Conservation (phyloP, 345 rosid species). For the Citrus australasica region DNA sequence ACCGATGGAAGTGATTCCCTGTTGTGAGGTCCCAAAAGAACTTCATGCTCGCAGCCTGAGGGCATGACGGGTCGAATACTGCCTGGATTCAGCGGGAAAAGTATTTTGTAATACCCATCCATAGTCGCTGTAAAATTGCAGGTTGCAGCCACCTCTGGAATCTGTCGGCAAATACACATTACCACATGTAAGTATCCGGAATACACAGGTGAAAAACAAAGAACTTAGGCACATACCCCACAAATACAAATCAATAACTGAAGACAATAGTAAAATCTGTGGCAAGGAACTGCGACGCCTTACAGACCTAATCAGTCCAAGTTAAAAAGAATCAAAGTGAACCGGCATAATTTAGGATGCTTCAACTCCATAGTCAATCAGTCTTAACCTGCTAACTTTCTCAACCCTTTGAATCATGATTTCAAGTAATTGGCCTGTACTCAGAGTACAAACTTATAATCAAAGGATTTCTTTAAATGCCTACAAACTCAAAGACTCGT, state of each 20-base stretch:
- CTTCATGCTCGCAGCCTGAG: constrained; percentile 41
- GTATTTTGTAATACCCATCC: constrained; percentile 78
- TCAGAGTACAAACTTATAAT: not conserved
- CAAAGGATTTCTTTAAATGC: not conserved
- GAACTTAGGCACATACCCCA: not conserved
- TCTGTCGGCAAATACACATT: constrained; percentile 29
- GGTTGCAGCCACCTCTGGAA: constrained; percentile 74
- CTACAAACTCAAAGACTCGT: not conserved
- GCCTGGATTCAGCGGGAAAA: constrained; percentile 87
- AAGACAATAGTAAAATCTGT: not conserved
- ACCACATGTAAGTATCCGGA: not conserved
- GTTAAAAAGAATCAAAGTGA: not conserved
- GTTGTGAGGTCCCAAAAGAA: constrained; percentile 52
- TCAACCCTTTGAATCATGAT: not conserved
- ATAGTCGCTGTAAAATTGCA: constrained; percentile 64
- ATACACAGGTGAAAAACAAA: not conserved
- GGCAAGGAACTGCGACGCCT: not conserved
- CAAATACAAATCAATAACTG: not conserved
- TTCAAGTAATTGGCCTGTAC: not conserved
- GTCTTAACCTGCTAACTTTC: not conserved
- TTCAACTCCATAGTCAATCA: not conserved
- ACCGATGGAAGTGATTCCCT: constrained; percentile 40
- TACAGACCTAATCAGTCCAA: not conserved
- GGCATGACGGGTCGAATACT: constrained; percentile 63
- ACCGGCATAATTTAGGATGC: not conserved